A percentile compares a stretch with the other conserved stretches of the same genome.
phyloP scores from a whole-genome alignment of 768 basidiomycete species.

The Piloderma croceum region DNA sequence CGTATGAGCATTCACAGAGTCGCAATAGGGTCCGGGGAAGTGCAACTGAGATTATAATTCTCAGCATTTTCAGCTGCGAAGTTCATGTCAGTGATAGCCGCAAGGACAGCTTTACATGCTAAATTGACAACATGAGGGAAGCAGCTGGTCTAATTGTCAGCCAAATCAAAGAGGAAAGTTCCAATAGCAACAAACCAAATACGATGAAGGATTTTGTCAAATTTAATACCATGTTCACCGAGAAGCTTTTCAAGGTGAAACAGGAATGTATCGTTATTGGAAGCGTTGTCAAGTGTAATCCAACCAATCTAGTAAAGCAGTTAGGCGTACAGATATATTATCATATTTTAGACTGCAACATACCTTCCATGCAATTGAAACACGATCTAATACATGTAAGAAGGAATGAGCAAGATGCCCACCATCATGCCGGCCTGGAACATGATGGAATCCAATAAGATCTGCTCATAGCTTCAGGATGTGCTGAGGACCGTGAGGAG shows the following conservation, averaged over 20 bases:
- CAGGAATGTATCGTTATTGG: conserved; percentile 31
- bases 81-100: too few species aligned
- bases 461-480: conserved; percentile 22
- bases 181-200: conserved; percentile 7
- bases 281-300: conserved; percentile 30
- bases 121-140: conserved; percentile 31
- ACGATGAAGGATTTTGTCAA: too few species aligned
- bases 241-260: conserved; percentile 8
- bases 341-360: conserved; percentile 2
- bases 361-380: conserved; percentile 24
- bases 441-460: conserved; percentile 30
- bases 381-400: conserved; percentile 23
- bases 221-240: conserved; percentile 11
- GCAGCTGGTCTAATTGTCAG: conserved; percentile 16
- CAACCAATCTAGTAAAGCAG: conserved; percentile 30
- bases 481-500: conserved; percentile 17
- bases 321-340: not conserved
- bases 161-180: not conserved
- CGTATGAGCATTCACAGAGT: conserved; percentile 18
- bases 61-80: too few species aligned
- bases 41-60: too few species aligned
- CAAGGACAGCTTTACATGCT: conserved; percentile 26
- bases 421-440: conserved; percentile 34
- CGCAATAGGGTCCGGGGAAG: conserved; percentile 13
- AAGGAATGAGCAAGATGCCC: conserved; percentile 32